A percentile compares a stretch with the other conserved stretches of the same genome.
Conservation (phyloP, 345 rosid genomes). For the Anastatica hierochuntica region DNA sequence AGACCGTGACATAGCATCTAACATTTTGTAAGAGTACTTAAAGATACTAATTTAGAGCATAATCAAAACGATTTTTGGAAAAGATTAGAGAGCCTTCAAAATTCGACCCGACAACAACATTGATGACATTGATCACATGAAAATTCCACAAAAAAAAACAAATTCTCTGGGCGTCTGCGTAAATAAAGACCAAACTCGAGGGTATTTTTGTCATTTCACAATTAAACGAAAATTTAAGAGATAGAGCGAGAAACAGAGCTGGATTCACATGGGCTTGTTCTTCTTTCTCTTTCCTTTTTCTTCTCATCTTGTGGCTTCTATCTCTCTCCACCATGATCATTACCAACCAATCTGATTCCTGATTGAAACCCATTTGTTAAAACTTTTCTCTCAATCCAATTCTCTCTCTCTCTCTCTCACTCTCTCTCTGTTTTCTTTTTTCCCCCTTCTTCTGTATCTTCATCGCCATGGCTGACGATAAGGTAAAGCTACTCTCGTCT, state of each 20-base stretch:
- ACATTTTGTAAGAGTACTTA: not conserved
- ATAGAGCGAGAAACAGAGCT: slow-evolving; percentile 21
- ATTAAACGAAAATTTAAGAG: not conserved
- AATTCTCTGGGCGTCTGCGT: slow-evolving; percentile 2
- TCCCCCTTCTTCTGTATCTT: slow-evolving; percentile 8
- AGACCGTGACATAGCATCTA: slow-evolving; percentile 12
- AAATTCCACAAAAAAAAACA: slow-evolving; percentile 6
- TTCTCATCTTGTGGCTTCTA: slow-evolving; percentile 26
- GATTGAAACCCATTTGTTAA: slow-evolving; percentile 21
- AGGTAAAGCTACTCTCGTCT: slow-evolving; percentile 35
- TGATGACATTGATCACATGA: slow-evolving; percentile 5
- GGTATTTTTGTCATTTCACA: not conserved
- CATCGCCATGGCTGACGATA: slow-evolving; percentile 61
- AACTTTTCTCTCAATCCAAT: slow-evolving; percentile 13
- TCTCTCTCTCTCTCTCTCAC: slow-evolving; percentile 12
- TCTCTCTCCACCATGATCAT: slow-evolving; percentile 33
- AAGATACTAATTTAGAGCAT: slow-evolving; percentile 1
- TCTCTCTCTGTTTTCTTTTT: not conserved
- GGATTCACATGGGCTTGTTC: slow-evolving; percentile 47
- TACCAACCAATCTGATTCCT: slow-evolving; percentile 24
- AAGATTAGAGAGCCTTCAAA: not conserved
- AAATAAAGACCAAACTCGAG: slow-evolving; percentile 3
- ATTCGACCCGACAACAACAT: slow-evolving; percentile 21
- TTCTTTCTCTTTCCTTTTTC: slow-evolving; percentile 14
- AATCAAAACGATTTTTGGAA: not conserved